Evolutionary conservation across 441 rosid species (phyloP).

Genomic region (Pelargonium cotyledonis): DNA sequence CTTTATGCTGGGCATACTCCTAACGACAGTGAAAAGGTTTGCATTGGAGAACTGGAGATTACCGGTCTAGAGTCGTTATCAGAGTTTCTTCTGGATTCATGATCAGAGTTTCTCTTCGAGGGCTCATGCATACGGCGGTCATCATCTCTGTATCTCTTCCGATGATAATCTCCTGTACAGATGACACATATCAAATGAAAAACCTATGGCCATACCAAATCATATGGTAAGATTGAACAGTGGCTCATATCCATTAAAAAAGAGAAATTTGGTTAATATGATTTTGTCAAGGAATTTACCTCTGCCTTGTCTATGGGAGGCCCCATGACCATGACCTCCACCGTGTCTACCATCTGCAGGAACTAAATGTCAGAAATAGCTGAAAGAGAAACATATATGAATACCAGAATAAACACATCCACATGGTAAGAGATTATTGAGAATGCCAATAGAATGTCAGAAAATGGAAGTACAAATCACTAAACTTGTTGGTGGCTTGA

Average conservation of each 20-base stretch:
- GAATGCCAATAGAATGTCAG: neutral
- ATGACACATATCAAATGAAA: constrained; percentile 1
- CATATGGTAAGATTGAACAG: neutral
- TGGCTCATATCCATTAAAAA: constrained; percentile 10
- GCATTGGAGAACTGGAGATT: constrained; percentile 17
- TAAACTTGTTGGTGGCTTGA: no score
- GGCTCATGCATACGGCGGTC: constrained; percentile 55
- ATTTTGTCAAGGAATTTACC: constrained; percentile 30
- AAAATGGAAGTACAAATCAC: neutral
- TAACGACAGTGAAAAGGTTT: no score
- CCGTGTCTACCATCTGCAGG: constrained; percentile 73
- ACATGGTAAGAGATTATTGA: no score
- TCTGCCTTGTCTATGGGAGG: constrained; percentile 45
- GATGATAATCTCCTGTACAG: constrained; percentile 49
- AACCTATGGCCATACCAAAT: neutral
- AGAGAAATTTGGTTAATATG: neutral
- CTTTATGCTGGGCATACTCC: no score
- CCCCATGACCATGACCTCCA: constrained; percentile 58
- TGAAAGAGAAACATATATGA: neutral
- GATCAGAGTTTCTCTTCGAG: constrained; percentile 60
- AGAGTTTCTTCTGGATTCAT: constrained; percentile 63
- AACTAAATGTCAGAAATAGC: constrained; percentile 15
- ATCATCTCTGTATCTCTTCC: constrained; percentile 80
- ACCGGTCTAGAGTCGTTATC: constrained; percentile 88
- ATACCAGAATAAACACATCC: neutral